Base-by-base conservation (phyloP, 2,329 filamentous ascomycete species). In the Penicillium sp. region DNA sequence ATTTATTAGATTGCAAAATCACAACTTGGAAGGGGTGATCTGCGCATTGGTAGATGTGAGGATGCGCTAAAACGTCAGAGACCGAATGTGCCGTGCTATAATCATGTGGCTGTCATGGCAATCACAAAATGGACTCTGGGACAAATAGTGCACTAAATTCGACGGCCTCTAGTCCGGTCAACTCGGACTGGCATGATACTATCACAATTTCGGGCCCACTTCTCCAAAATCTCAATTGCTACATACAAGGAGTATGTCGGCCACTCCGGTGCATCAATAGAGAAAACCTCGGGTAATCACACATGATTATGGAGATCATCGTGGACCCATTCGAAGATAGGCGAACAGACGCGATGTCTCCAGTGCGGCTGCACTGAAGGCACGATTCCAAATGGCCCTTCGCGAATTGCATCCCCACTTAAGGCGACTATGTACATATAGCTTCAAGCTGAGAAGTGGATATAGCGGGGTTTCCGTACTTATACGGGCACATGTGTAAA, bases 341-440 rank as follows among this genome's bases (percentile, higher is more conserved):
- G 50, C 50, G 50, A 53, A 53, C 50, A 53, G 50, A 53, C 50
- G 50, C 50, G 50, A 48, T 32, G 29, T 49, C 43, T 52, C 50
- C 18, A 32, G 16, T 44, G 50, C 50, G 50, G 50, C 50, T 52
- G 44, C 50, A 48, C 18, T 13, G 44, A 4, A 47, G 43, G 36
- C 27, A 48, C 18, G 39, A 47, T 52, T 49, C 50, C 50, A 53
- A 53, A 49, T 53, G 27, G 49, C 27, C 27, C 14, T 31, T 38
- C 21, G 13, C 6, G 14, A 39, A 16, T 2, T 31, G 6, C 2
- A 13, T 43, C 50, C 22, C 44, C 50, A 53, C 50, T 53, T 36
- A 16, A 29, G 21, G 18, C n/a, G 36, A 52, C 42, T 52, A 18
- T 2, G 2, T 2, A 18, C 18, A 18, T 18, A 18, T 18, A 52